Evolutionary conservation across 345 rosid species (phyloP).

Genomic region (Gossypium thurberi): DNA sequence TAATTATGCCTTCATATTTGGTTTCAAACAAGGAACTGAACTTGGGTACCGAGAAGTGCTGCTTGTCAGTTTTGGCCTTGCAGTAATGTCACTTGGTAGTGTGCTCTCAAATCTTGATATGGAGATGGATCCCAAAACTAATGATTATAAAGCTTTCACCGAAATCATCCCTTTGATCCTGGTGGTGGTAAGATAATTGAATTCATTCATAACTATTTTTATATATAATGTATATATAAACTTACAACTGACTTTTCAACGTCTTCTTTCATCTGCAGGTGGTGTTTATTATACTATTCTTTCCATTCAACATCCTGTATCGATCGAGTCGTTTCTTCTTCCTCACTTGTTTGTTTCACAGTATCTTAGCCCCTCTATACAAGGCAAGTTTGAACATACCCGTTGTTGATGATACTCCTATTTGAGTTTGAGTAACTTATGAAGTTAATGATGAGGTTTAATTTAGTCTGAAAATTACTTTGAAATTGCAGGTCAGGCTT

Average conservation of each 20-base stretch:
- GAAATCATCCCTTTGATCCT: conserved; percentile 37
- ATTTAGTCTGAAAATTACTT: neutral
- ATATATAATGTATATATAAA: neutral
- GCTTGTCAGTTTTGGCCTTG: conserved; percentile 31
- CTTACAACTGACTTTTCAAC: neutral
- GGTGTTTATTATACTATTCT: neutral
- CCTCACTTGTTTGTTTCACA: conserved; percentile 21
- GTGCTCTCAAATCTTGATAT: conserved; percentile 28
- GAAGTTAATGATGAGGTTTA: neutral
- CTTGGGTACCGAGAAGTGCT: conserved; percentile 33
- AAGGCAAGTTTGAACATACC: conserved; percentile 18
- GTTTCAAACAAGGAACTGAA: conserved; percentile 44
- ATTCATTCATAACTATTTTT: neutral
- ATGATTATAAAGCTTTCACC: conserved; percentile 19
- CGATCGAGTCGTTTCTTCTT: conserved; percentile 33
- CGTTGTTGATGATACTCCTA: too few relatives aligned
- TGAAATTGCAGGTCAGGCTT: conserved; percentile 36
- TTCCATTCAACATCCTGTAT: conserved; percentile 15
- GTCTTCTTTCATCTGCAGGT: conserved; percentile 3
- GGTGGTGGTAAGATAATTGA: conserved; percentile 19
- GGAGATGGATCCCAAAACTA: conserved; percentile 38
- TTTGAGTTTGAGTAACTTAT: too few relatives aligned
- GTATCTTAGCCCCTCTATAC: conserved; percentile 29
- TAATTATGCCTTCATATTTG: conserved; percentile 32
- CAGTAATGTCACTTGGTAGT: conserved; percentile 23